Base-by-base conservation (phyloP, 495 filamentous ascomycete genomes). In the Xylaria castorea region DNA sequence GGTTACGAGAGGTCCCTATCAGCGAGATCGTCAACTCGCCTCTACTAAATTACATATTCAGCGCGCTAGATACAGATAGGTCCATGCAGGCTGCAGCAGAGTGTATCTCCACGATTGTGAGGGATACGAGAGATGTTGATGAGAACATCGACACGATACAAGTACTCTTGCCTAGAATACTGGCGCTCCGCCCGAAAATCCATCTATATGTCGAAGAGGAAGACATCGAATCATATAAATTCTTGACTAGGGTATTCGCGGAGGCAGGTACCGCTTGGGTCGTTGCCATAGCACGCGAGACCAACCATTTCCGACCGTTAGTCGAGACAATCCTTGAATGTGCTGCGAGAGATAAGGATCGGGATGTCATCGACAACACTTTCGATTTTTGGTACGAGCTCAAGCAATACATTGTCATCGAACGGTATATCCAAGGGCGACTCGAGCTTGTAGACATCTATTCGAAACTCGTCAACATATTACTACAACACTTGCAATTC, bases 371-470 rank as follows among this genome's bases (percentile, higher is more conserved):
- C 66, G 91, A 92, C 36, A 88, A 95, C 71, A 99, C 96, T 0
- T 98, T 98, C 81, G 89, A 90, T 65, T 98, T 98, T 84, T 99
- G 96, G 96, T 98, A 97, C 80, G 96, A 99, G 80, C 84, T 99
- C 67, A 99, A 99, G 84, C 94, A 97, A 83, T 97, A 97, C 77
- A 85, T 98, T 42, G 93, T 93, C 8, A 81, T 98, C 44, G 95
- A 97, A 8, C 91, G 90, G 71, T 98, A 97, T 77, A 91, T 90
- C n/a, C 87, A 94, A 69, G 92, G 95, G 20, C 89, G 95, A 38
- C 76, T 92, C 66, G 85, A 91, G 68, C 92, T 91, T 73, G 85
- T 91, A 42, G 92, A 94, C 71, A 85, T 97, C 60, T 98, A 92
- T 81, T 91, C 92, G 7, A 89, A 92, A 78, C 84, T 99, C 40